These are phyloP conservation scores for Postia placenta DNA, from an alignment of 768 basidiomycete genomes.

Conservation along the genomic window DNA sequence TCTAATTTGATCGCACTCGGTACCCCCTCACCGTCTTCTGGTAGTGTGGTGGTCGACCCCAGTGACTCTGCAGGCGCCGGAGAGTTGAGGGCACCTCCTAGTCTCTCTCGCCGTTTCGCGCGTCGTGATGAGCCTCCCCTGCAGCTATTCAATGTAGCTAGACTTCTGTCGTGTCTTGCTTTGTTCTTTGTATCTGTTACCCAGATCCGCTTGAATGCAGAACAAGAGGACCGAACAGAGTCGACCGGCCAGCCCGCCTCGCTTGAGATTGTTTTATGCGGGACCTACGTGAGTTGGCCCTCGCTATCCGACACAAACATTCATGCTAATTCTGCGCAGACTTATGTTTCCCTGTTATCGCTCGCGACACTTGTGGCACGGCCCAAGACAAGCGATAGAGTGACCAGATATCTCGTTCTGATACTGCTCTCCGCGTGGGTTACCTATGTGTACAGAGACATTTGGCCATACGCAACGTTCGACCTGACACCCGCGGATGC, in stretches of 20 bases:
- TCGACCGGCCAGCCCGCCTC: conserved; percentile 22
- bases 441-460: conserved; percentile 50
- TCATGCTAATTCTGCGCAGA: conserved; percentile 8
- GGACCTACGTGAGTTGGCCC: conserved; percentile 12
- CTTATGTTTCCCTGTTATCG: conserved; percentile 18
- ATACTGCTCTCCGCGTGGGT: conserved; percentile 40
- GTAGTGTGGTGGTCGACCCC: too few species aligned
- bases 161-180: conserved; percentile 25
- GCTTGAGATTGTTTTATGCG: conserved; percentile 8
- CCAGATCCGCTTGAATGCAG: conserved; percentile 36
- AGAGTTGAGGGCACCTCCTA: too few species aligned
- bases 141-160: conserved; percentile 22
- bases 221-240: conserved; percentile 28
- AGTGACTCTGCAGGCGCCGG: too few species aligned
- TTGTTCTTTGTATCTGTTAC: conserved; percentile 27
- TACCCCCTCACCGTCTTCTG: too few species aligned
- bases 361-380: conserved; percentile 13
- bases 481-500: conserved; percentile 40
- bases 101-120: conserved; percentile 20
- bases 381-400: conserved; percentile 9
- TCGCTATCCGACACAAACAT: not conserved
- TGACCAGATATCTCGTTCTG: conserved; percentile 40
- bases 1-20: not conserved
- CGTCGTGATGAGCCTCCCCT: conserved; percentile 27
- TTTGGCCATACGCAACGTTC: conserved; percentile 55